Evolutionary conservation across 768 basidiomycete species (phyloP), one percentile per base, ranked within the genome.

Genomic region (Kwoniella newhampshirensis): DNA sequence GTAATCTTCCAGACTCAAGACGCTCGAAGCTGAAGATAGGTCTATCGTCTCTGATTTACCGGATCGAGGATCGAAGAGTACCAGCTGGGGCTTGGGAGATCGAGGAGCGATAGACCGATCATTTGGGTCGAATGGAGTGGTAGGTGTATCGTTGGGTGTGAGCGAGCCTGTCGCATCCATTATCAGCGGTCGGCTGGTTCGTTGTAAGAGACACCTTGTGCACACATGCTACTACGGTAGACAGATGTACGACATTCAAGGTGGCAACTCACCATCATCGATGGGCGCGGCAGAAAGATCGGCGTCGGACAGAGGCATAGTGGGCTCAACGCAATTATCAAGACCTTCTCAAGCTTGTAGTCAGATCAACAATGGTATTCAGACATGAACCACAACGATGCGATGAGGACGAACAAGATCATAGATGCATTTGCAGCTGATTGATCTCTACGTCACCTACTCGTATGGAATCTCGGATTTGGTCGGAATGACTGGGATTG

Each of bases 1-100:
- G 39, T 62, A 62, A 36, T 62, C 61, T 4, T 57, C 56, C 51
- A 62, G 27, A 2, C 56, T 62, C 39, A 58, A 28, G 15, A 61
- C 47, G 42, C 56, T 58, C n/a, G 40, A 43, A 11, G 56, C 56
- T 27, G 54, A 56, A 20, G 43, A 43, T 11, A 58, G 43, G 8
- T 58, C 56, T 30, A 58, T 58, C 32, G 50, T 51, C 43, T 58
- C 56, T 28, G 43, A 43, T 25, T 50, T 26, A 17, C 56, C 56
- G 8, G 56, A 58, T 50, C 49, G 40, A 23, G 56, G 50, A 58
- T 58, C 56, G 49, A 58, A 58, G 26, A 58, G 37, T 4, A 58
- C 49, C 43, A 58, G 32, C 18, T 51, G 47, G 20, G 56, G 56
- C 25, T 44, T 26, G 8, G 56, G 56, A 3, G 50, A 12, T 30